Conservation (phyloP, 495 filamentous ascomycete genomes). For the Amphirosellinia nigrospora region DNA sequence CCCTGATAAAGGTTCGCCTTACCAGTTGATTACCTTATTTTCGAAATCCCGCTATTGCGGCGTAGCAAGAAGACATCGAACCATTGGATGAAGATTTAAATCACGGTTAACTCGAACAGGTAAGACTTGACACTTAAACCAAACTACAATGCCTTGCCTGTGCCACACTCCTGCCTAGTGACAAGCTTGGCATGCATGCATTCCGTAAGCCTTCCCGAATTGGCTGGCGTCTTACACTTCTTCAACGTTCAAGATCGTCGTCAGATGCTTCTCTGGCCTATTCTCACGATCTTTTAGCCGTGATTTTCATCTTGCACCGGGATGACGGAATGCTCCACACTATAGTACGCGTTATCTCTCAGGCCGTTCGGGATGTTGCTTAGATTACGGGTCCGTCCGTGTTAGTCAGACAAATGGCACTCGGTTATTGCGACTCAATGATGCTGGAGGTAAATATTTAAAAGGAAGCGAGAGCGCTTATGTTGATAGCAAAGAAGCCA, state of each 20-base stretch:
- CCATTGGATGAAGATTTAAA: background rate
- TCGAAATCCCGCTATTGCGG: slow-evolving; percentile 9
- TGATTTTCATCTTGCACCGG: background rate
- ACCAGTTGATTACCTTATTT: background rate
- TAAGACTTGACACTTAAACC: background rate
- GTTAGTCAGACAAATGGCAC: slow-evolving; percentile 7
- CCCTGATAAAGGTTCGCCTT: background rate
- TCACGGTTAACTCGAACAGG: background rate
- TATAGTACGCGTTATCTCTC: background rate
- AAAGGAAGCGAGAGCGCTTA: background rate
- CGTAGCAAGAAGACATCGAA: slow-evolving; percentile 4
- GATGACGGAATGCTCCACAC: slow-evolving; percentile 9
- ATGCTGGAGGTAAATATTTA: background rate
- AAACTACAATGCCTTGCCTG: background rate
- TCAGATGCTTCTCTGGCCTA: background rate
- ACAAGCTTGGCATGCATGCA: background rate
- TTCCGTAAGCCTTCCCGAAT: background rate
- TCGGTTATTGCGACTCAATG: background rate
- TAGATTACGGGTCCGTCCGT: background rate
- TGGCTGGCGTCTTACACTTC: background rate
- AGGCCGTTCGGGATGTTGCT: background rate
- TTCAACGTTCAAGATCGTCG: slow-evolving; percentile 1
- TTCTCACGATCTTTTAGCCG: background rate
- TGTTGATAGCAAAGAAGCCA: background rate
- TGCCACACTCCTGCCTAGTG: background rate